Percentiles rank a stretch among this genome's conserved stretches.
Conservation (phyloP, 1,284 basidiomycete genomes). For the Ustilago crameri region DNA sequence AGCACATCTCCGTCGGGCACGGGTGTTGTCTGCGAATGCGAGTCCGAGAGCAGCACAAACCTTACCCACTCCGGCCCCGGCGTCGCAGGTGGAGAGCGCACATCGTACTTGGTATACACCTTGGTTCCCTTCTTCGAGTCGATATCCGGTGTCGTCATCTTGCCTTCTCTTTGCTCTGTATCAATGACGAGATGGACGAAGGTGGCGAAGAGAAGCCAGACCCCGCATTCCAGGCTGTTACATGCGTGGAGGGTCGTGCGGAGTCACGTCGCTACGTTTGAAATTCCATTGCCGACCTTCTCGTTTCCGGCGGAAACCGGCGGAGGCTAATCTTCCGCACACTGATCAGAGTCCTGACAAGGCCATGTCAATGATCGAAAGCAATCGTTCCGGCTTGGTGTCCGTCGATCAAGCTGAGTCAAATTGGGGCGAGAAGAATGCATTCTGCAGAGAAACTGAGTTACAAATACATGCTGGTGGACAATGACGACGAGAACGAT, state of each 20-base stretch:
- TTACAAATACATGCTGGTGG: constrained; percentile 16
- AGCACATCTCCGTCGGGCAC: constrained; percentile 44
- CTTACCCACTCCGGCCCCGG: constrained; percentile 35
- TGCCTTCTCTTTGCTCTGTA: neutral
- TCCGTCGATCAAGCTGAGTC: neutral
- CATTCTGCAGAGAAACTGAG: neutral
- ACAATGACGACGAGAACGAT: constrained; percentile 1
- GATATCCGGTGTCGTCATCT: constrained; percentile 2
- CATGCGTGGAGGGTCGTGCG: no score
- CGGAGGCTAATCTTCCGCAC: no score
- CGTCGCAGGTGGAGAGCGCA: constrained; percentile 18
- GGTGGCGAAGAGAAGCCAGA: no score
- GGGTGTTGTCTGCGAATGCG: constrained; percentile 33
- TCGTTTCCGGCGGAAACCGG: no score
- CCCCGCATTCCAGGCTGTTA: no score
- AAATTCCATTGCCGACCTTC: no score
- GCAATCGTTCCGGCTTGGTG: no score
- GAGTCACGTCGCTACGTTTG: no score
- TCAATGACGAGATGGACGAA: neutral
- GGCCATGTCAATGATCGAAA: no score
- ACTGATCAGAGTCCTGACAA: no score
- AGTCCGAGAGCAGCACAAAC: constrained; percentile 49
- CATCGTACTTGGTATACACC: constrained; percentile 30
- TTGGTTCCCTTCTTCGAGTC: constrained; percentile 14
- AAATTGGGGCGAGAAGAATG: neutral